These are phyloP conservation scores for Hemileia vastatrix DNA, from an alignment of 1,284 basidiomycete species.

Conservation along the genomic window DNA sequence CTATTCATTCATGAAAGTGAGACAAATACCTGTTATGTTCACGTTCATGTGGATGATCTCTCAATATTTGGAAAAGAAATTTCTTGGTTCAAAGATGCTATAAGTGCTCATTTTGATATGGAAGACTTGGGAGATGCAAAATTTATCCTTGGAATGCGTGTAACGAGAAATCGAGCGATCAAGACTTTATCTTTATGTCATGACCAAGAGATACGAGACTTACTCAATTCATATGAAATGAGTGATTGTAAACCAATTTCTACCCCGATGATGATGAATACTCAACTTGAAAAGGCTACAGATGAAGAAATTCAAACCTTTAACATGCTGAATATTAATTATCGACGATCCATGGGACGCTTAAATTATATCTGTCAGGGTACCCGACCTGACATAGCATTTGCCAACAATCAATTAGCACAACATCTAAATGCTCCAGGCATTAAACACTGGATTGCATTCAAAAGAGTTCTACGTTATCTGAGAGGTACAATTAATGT, in stretches of 20 bases:
- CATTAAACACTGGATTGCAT: neutral
- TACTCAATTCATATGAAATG: too few species aligned
- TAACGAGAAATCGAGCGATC: too few species aligned
- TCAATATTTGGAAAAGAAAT: neutral
- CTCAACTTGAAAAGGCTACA: neutral
- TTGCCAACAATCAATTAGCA: neutral
- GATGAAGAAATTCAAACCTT: neutral
- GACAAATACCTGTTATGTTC: slow-evolving; percentile 3
- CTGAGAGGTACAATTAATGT: too few species aligned
- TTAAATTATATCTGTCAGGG: neutral
- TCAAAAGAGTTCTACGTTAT: too few species aligned
- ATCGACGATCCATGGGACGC: neutral
- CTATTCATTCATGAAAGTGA: neutral
- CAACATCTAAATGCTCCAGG: neutral
- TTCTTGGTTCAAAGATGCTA: neutral
- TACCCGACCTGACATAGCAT: neutral
- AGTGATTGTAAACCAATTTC: too few species aligned
- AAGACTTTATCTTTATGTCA: too few species aligned
- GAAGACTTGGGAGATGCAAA: neutral
- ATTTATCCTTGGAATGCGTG: slow-evolving; percentile 1
- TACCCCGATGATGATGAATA: neutral
- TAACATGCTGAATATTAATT: neutral
- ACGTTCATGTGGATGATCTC: slow-evolving; percentile 6
- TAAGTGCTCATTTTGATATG: neutral
- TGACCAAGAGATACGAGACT: too few species aligned